These are phyloP conservation scores for Hypoxylon sp. DNA, from an alignment of 2,329 filamentous ascomycete genomes.

Conservation along the genomic window DNA sequence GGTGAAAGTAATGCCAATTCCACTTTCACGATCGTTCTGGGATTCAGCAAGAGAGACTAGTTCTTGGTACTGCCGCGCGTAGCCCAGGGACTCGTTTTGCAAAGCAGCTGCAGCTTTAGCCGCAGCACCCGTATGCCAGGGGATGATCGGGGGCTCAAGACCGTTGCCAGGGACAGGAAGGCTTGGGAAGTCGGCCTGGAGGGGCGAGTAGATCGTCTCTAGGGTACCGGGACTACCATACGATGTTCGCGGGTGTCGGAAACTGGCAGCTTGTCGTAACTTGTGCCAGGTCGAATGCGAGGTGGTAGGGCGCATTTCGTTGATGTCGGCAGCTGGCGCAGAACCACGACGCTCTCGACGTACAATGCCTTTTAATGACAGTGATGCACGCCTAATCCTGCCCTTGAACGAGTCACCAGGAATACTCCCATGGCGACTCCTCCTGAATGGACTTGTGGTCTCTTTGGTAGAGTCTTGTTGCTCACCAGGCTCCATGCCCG, in stretches of 20 bases:
- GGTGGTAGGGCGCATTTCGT: conserved; percentile 57
- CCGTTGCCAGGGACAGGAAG: conserved; percentile 63
- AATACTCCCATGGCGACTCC: conserved; percentile 61
- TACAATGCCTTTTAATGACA: conserved; percentile 66
- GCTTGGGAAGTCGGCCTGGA: conserved; percentile 49
- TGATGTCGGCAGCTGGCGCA: conserved; percentile 45
- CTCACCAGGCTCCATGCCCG: conserved; percentile 46
- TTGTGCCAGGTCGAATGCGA: conserved; percentile 65
- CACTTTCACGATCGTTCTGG: conserved; percentile 72
- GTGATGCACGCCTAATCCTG: conserved; percentile 67
- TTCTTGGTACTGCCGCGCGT: conserved; percentile 55
- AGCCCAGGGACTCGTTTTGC: conserved; percentile 64
- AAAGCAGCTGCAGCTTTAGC: conserved; percentile 71
- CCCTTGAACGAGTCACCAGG: conserved; percentile 58
- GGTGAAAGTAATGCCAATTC: conserved; percentile 71
- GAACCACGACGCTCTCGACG: conserved; percentile 57
- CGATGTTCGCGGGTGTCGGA: conserved; percentile 62
- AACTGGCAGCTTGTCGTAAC: conserved; percentile 64
- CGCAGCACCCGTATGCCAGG: conserved; percentile 69
- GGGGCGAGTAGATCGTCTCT: conserved; percentile 56
- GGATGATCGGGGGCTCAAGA: conserved; percentile 70
- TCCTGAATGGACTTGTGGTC: conserved; percentile 55
- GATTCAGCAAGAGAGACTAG: conserved; percentile 62
- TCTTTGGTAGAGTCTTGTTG: conserved; percentile 42
- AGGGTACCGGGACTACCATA: conserved; percentile 57